A percentile compares a stretch with the other conserved stretches of the same genome.
Evolutionary conservation across 306 rosid genomes (phyloP).

Genomic region (Vigna radiata): DNA sequence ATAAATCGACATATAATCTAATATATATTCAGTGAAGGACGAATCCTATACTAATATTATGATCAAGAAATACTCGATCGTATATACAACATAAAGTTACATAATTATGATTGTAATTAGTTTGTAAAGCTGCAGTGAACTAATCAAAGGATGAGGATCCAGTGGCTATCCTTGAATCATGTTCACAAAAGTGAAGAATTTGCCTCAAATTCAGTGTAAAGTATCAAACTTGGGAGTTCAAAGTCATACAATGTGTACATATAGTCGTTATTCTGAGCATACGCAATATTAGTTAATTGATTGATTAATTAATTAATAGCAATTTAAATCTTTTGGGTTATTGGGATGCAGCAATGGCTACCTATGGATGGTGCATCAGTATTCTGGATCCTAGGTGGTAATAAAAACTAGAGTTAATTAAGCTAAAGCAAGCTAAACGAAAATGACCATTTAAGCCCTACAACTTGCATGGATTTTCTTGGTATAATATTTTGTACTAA

Average conservation of each 20-base stretch:
- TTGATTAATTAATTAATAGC: conserved; percentile 46
- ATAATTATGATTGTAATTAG: conserved; percentile 2
- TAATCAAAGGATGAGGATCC: conserved; percentile 42
- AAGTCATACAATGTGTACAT: conserved; percentile 26
- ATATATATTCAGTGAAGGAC: too few species aligned
- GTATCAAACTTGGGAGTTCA: conserved; percentile 57
- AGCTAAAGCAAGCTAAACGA: conserved; percentile 33
- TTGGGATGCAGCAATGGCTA: conserved; percentile 39
- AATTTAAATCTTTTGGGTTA: conserved; percentile 37
- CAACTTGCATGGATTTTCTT: conserved; percentile 9
- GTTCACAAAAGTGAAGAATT: conserved; percentile 59
- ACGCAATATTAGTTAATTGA: conserved; percentile 17
- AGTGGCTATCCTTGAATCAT: conserved; percentile 56
- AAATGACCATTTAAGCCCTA: conserved; percentile 49
- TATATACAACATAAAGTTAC: too few species aligned
- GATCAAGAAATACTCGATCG: too few species aligned
- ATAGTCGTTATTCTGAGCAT: conserved; percentile 40
- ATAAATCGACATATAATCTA: too few species aligned
- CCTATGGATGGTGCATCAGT: conserved; percentile 45
- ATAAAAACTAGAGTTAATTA: conserved; percentile 35
- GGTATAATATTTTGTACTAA: conserved; percentile 21
- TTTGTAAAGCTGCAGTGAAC: conserved; percentile 42
- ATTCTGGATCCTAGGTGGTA: conserved; percentile 69
- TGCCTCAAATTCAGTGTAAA: conserved; percentile 82
- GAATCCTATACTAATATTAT: too few species aligned